Base-by-base conservation (phyloP, 345 rosid genomes). In the Triadica sebifera region DNA sequence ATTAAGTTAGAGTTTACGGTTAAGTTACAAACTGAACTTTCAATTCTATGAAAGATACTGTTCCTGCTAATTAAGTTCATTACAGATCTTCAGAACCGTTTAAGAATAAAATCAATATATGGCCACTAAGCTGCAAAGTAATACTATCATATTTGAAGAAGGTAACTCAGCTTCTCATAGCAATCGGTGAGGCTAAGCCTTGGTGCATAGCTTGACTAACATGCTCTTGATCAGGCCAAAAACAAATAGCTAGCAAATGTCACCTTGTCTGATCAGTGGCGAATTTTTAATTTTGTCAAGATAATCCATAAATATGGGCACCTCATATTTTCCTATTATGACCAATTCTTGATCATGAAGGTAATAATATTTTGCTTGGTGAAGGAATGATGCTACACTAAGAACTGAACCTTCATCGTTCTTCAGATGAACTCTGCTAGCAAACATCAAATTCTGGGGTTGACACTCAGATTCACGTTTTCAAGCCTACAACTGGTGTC, bases 1-100 rank as follows among this genome's bases (percentile, higher is more conserved):
- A 67, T 17, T 41, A 25, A 72, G 71, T 57, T 73, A 51, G 12
- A 68, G 61, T 16, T 68, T 50, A 15, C 38, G n/a, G 9, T 51
- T 22, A 16, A 46, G 49, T 43, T 47, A 60, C 38, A 52, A 22
- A 50, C 17, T 61, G 57, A 64, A 65, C 19, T 1, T 5, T 53
- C 50, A 69, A 22, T 64, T 43, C 49, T 24, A 15, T 6, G 17
- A 20, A 56, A 50, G 24, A 11, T 47, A 8, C 11, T 24, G 25
- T 9, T 43, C 2, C 34, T 29, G 1, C 34, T 29, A n/a, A n/a
- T n/a, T n/a, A 29, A 55, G n/a, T 12, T 43, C n/a, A 12, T 64
- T 37, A 24, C 55, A 52, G 45, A 47, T 22, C 22, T 29, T 37
- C 5, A 16, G 20, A 67, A 43, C 22, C 15, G 37, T 0, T 5